Percentiles rank a stretch among this genome's conserved stretches.
Conservation (phyloP, 208 protist genomes). For the Cochliopodium minus region DNA sequence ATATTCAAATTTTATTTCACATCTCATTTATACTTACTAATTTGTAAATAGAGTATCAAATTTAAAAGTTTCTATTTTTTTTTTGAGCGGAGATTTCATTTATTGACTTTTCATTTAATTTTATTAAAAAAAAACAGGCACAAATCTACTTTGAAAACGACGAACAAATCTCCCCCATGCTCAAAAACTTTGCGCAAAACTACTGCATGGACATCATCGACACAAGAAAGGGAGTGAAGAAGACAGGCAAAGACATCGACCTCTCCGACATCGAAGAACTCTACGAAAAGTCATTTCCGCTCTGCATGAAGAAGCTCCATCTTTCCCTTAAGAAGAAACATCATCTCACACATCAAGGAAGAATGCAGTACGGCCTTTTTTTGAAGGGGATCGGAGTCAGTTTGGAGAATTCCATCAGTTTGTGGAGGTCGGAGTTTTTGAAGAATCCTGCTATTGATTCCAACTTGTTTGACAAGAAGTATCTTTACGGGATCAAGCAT, state of each 20-base stretch:
- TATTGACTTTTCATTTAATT: no score
- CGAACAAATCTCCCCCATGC: not conserved
- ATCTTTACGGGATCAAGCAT: conserved; percentile 39
- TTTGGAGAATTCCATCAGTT: conserved; percentile 28
- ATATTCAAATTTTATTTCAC: no score
- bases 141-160: not conserved
- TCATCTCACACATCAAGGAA: conserved; percentile 35
- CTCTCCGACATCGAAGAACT: conserved; percentile 14
- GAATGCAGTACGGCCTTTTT: conserved; percentile 40
- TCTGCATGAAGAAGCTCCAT: conserved; percentile 39
- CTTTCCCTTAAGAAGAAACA: conserved; percentile 12
- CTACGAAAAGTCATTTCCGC: conserved; percentile 25
- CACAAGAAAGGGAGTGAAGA: not conserved
- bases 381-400: conserved; percentile 40
- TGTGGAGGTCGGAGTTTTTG: conserved; percentile 30
- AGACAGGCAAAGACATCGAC: not conserved
- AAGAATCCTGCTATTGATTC: conserved; percentile 9
- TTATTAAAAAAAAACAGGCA: not conserved
- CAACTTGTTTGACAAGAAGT: conserved; percentile 38
- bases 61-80: no score
- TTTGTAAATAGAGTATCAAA: no score
- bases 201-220: not conserved
- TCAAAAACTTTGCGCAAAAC: not conserved
- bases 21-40: no score
- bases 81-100: no score